Conservation (phyloP, 192 early-diverging fungal genomes). For the Coemansia pectinata region DNA sequence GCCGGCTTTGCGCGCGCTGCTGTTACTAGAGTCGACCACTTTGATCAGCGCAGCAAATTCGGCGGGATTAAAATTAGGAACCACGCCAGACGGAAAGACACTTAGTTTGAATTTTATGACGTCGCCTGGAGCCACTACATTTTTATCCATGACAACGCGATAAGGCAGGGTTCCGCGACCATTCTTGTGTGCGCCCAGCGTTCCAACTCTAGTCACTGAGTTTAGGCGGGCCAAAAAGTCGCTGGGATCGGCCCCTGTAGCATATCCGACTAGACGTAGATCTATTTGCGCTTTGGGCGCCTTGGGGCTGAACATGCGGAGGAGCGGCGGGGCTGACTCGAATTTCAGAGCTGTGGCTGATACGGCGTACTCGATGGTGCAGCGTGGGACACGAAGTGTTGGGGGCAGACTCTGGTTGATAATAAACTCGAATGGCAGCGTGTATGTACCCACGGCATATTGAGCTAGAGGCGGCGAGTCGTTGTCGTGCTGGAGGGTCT, state of each 20-base stretch:
- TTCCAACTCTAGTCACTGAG: constrained; percentile 9
- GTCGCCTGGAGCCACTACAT: constrained; percentile 11
- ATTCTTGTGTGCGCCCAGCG: neutral
- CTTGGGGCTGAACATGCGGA: neutral
- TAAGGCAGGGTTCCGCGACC: constrained; percentile 3
- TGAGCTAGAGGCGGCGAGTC: neutral
- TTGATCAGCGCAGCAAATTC: constrained; percentile 11
- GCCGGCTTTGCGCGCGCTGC: neutral
- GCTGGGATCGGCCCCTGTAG: neutral
- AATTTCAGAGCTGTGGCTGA: neutral
- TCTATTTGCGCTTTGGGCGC: neutral
- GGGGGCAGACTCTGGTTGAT: neutral
- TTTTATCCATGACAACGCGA: constrained; percentile 13
- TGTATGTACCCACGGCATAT: constrained; percentile 9
- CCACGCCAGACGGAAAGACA: constrained; percentile 1
- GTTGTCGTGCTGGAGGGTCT: neutral
- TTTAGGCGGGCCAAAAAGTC: neutral
- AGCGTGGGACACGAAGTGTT: constrained; percentile 11
- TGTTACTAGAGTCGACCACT: neutral
- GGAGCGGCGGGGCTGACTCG: neutral
- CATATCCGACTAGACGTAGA: neutral
- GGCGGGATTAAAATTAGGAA: neutral
- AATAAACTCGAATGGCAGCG: constrained; percentile 27
- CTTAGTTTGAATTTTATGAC: constrained; percentile 3
- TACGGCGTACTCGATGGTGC: constrained; percentile 7